Base-by-base conservation (phyloP, 805 yeast species). In the Ogataea pilisensis region DNA sequence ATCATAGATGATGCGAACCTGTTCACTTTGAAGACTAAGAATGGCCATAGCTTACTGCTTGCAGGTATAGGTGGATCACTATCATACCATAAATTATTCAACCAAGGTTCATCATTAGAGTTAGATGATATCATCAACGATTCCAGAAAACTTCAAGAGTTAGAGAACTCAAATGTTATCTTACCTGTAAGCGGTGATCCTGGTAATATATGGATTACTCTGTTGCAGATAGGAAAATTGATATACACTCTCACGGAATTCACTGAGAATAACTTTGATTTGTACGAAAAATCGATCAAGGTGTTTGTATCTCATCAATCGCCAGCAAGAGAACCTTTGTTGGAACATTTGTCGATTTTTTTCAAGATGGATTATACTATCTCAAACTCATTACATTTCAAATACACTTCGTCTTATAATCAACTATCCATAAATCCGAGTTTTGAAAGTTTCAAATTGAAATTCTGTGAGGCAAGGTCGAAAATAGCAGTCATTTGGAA, bases 61-160 rank as follows among this genome's bases (percentile, higher is more conserved):
- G 70, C 80, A 39, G 95, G 95, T 0, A 55, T 85, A 3, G 90
- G 93, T 3, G 95, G 93, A 2, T 72, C 83, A 3, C 57, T 83
- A 30, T 76, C 83, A 19, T 74, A 78, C 44, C 84, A 81, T 49
- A 75, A 79, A 45, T 65, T 85, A 38, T 83, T 85, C 53, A 85
- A 82, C 50, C 78, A 76, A 45, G 85, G 85, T 5, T 72, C 72
- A 4, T 70, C 72, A 12, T 52, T 54, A 43, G 68, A 50, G 38
- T 66, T 45, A 45, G 42, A 42, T 13, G 60, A 55, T 14, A 56
- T 59, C 54, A 56, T 56, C 24, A 66, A 65, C 4, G 56, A 53
- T 31, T 38, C 27, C 31, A 14, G 7, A 18, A 35, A 42, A 25
- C 43, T 54, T 31, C 52, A 46, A 12, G 53, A 47, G 24, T 44